Conservation (phyloP, 2,329 filamentous ascomycete species). For the Talaromyces sp. region DNA sequence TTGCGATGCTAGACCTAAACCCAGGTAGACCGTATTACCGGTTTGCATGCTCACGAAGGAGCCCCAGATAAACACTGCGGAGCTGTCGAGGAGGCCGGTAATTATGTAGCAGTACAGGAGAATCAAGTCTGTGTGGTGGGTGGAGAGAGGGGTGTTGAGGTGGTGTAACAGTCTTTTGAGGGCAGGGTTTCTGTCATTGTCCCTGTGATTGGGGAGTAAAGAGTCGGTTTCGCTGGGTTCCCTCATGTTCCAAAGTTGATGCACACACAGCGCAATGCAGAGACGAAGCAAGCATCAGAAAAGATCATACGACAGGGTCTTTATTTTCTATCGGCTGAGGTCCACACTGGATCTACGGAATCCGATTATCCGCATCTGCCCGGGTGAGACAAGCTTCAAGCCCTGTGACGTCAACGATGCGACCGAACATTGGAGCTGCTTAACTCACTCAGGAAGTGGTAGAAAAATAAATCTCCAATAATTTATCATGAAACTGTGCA, state of each 20-base stretch:
- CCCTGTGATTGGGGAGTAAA: not conserved
- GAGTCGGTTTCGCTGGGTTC: not conserved
- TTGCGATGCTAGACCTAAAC: slow-evolving; percentile 56
- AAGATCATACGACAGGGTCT: no score
- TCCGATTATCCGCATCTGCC: no score
- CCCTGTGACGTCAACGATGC: no score
- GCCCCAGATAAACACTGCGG: slow-evolving; percentile 70
- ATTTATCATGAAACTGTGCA: no score
- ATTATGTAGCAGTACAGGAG: slow-evolving; percentile 69
- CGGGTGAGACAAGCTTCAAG: no score
- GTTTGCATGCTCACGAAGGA: slow-evolving; percentile 60
- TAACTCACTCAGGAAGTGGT: no score
- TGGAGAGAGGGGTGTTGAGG: slow-evolving; percentile 47
- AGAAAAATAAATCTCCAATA: no score
- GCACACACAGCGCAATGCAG: no score
- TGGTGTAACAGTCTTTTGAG: slow-evolving; percentile 4
- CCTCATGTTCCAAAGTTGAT: not conserved
- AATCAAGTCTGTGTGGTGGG: slow-evolving; percentile 61
- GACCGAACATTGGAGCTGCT: no score
- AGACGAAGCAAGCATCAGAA: no score
- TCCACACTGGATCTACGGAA: no score
- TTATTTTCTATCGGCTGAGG: no score
- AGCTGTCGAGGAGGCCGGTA: slow-evolving; percentile 71
- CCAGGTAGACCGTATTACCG: slow-evolving; percentile 62
- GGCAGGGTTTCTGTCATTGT: not conserved